Base-by-base conservation (phyloP, 768 basidiomycete genomes). In the Cyathus striatus region DNA sequence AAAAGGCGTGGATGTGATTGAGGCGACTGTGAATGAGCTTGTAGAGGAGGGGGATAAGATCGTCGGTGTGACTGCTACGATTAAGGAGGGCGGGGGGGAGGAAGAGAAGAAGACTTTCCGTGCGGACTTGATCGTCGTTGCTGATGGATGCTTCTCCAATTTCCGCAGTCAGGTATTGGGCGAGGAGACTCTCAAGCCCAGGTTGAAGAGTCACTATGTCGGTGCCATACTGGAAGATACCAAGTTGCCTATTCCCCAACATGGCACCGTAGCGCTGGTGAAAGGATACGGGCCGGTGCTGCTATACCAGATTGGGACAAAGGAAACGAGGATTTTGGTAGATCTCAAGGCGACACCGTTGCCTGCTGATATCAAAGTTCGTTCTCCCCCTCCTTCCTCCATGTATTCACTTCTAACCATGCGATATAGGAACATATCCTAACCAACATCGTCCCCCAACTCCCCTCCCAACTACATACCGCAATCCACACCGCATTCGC, bases 141-240 rank as follows among this genome's bases (percentile, higher is more conserved):
- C 94, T 3, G 95, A 99, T 58, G 95, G 95, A 0, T 96, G 91
- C 61, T 90, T 90, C 65, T 94, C 90, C 3, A 96, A 94, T 56
- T 94, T 99, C 71, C 75, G 95, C 39, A 71, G 63, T 9, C 47
- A 68, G 1, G 79, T 91, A n/a, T 74, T 84, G 73, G 78, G 78
- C 41, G 53, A 59, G 30, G 58, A 70, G 14, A 64, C 66, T 9
- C 58, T 57, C 36, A 81, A 79, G 54, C 69, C 83, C 1, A 58
- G 65, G 3, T 80, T 81, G 17, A 79, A 76, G 46, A 83, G 84
- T 41, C 78, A 92, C 61, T 98, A 97, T 56, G 74, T 93, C 46
- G 95, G 94, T 20, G 75, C 82, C 5, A 69, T 98, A 13, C 73
- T 99, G 34, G 78, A 93, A 55, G 78, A 96, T 54, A 81, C 78